Evolutionary conservation across 768 basidiomycete species (phyloP).

Genomic region (Auricularia auricula-judae): DNA sequence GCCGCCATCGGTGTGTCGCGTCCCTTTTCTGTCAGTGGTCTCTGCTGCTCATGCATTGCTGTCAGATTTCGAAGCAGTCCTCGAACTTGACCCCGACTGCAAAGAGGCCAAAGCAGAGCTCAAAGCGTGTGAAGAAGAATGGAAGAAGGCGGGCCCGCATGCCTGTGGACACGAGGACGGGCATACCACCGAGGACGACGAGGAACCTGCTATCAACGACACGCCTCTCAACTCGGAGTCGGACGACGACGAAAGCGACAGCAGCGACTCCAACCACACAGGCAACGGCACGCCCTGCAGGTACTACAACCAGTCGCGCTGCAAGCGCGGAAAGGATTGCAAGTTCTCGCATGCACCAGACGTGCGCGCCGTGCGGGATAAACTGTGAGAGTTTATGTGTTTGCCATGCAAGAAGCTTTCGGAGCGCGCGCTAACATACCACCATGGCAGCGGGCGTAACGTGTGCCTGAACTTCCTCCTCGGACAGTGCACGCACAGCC

Average conservation of each 20-base stretch:
- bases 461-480: conserved; percentile 3
- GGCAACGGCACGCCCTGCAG: conserved; percentile 6
- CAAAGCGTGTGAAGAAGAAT: too few relatives aligned
- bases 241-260: not conserved
- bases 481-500: not conserved
- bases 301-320: conserved; percentile 5
- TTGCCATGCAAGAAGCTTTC: not conserved
- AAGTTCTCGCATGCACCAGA: conserved; percentile 4
- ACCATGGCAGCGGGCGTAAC: conserved; percentile 1
- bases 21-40: not conserved
- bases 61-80: not conserved
- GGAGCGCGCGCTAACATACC: not conserved
- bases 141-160: too few relatives aligned
- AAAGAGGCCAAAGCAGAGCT: not conserved
- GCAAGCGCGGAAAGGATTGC: conserved; percentile 1
- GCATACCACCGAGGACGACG: too few relatives aligned
- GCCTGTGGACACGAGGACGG: too few relatives aligned
- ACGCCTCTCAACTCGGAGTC: too few relatives aligned
- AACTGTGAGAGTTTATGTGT: not conserved
- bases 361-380: not conserved
- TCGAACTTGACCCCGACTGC: not conserved
- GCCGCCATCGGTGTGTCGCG: not conserved
- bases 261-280: not conserved
- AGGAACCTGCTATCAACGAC: too few relatives aligned
- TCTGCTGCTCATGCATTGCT: not conserved